These are phyloP conservation scores for Sphaceloma murrayae DNA, from an alignment of 2,329 filamentous ascomycete genomes.

Conservation along the genomic window DNA sequence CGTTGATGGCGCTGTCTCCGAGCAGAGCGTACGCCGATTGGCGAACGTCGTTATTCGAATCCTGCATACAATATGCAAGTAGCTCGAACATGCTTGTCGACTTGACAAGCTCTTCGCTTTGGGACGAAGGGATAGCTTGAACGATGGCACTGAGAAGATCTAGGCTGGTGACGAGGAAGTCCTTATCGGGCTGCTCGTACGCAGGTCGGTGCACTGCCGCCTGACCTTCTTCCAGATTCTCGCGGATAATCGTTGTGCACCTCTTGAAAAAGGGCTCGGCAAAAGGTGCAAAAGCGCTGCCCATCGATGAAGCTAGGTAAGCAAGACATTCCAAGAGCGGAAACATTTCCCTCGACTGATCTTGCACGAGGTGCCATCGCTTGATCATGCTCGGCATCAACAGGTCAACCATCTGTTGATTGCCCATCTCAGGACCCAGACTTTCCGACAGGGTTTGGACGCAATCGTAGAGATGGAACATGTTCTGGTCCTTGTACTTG, in stretches of 20 bases:
- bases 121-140: constrained; percentile 67
- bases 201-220: constrained; percentile 54
- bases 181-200: constrained; percentile 79
- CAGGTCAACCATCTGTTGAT: constrained; percentile 67
- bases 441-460: constrained; percentile 93
- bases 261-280: constrained; percentile 77
- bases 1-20: constrained; percentile 87
- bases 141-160: constrained; percentile 90
- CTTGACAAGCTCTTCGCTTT: constrained; percentile 67
- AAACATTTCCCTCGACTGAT: constrained; percentile 88
- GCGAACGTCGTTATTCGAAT: constrained; percentile 80
- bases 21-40: constrained; percentile 93
- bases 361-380: constrained; percentile 75
- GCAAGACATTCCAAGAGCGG: constrained; percentile 93
- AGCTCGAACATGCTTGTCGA: constrained; percentile 80
- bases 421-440: constrained; percentile 71
- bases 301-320: constrained; percentile 81
- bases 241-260: constrained; percentile 83
- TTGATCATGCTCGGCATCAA: constrained; percentile 89
- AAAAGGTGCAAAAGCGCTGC: constrained; percentile 72
- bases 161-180: constrained; percentile 90
- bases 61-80: constrained; percentile 83
- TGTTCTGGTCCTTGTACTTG: constrained; percentile 97
- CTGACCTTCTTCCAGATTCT: constrained; percentile 75
- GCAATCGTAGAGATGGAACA: constrained; percentile 98